Base-by-base conservation (phyloP, 225 moss, liverwort and hornwort genomes). In the Pleurozium schreberi region DNA sequence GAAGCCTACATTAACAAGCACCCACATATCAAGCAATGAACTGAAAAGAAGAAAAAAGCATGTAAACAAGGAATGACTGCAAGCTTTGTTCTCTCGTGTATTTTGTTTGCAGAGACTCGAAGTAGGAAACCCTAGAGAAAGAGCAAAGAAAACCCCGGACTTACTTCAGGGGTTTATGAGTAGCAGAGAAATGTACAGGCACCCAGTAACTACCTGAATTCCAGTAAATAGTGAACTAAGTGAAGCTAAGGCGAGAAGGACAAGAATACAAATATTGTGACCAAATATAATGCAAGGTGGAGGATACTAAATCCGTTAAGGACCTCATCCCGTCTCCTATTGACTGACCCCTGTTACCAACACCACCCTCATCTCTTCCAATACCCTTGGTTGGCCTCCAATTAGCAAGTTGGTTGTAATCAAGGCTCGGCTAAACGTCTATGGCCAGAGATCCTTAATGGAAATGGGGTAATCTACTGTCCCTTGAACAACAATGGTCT, bases 1-100 rank as follows among this genome's bases (percentile, higher is more conserved):
- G 87, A 74, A 94, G 93, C 87, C 98, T 98, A 91, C 71, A 87
- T 52, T 61, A 49, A 71, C 59, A 83, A 81, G 67, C 62, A 84
- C 61, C 22, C 55, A 87, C 33, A 47, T 89, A 28, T 88, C 53
- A 83, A 90, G 78, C 27, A 65, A 87, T 78, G 16, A 87, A 59
- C 82, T 27, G 18, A 70, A 84, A 76, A 73, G 42, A 63, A 89
- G 53, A 14, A 62, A 53, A 49, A 43, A 82, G 67, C 42, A 91
- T 53, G 61, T 34, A 49, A 36, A 25, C 60, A 86, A 75, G 50
- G 31, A 73, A 60, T 43, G 58, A 58, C 71, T 65, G 55, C 47
- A 64, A 60, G 73, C 18, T 33, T 84, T 71, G 31, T 27, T 55
- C 69, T 43, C 53, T 76, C 45, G 26, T 45, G 34, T 31, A 57